Evolutionary conservation across 257 asterid genomes (phyloP).

Genomic region (Coffea eugenioides): DNA sequence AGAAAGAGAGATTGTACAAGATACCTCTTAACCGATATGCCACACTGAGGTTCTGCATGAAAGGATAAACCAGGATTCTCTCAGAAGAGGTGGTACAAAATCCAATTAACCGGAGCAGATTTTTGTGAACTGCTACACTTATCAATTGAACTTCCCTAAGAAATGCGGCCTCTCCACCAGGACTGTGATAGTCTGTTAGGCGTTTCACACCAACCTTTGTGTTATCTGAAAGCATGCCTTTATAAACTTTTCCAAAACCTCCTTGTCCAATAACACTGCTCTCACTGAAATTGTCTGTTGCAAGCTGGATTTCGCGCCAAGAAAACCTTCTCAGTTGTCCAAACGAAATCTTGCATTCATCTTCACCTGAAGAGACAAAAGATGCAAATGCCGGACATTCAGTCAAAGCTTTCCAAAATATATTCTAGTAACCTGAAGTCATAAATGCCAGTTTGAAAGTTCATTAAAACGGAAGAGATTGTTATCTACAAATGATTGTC

Average conservation of each 20-base stretch:
- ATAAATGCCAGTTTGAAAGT: slow-evolving; percentile 1
- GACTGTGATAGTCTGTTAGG: slow-evolving; percentile 65
- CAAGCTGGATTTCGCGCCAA: slow-evolving; percentile 74
- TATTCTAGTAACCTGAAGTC: background rate
- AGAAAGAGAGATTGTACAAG: background rate
- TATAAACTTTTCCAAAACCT: slow-evolving; percentile 86
- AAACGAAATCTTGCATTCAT: slow-evolving; percentile 56
- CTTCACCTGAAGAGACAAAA: slow-evolving; percentile 52
- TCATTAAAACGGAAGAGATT: background rate
- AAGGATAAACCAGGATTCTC: slow-evolving; percentile 83
- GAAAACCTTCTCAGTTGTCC: slow-evolving; percentile 80
- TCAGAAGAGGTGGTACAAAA: slow-evolving; percentile 74
- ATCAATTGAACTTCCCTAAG: slow-evolving; percentile 72
- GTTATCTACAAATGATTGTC: background rate
- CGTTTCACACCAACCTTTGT: slow-evolving; percentile 79
- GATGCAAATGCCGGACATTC: background rate
- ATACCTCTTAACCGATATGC: slow-evolving; percentile 87
- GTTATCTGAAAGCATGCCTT: slow-evolving; percentile 57
- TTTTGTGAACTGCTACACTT: slow-evolving; percentile 83
- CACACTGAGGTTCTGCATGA: slow-evolving; percentile 84
- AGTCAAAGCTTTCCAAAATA: background rate
- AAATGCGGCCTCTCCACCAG: slow-evolving; percentile 93
- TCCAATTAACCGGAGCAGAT: slow-evolving; percentile 76
- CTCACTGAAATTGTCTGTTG: slow-evolving; percentile 69
- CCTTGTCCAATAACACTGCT: slow-evolving; percentile 80